phyloP scores from a whole-genome alignment of 371 early-diverging fungal genomes.

The Mucor circinelloides region DNA sequence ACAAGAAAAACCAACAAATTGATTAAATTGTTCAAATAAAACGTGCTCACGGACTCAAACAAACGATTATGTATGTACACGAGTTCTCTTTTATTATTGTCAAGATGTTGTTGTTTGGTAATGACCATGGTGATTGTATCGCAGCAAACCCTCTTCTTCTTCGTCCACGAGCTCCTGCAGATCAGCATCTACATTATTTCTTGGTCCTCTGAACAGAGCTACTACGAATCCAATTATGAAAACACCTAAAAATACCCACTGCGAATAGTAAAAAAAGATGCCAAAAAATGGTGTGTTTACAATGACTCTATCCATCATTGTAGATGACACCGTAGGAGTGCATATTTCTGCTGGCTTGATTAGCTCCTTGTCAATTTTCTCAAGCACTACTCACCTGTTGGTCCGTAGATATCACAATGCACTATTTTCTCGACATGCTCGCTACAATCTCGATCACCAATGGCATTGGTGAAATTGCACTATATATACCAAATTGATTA shows the following conservation, averaged over 20 bases:
- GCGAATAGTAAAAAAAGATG: slow-evolving; percentile 54
- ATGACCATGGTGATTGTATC: slow-evolving; percentile 3
- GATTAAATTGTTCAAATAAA: slow-evolving; percentile 8
- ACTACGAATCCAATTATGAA: slow-evolving; percentile 43
- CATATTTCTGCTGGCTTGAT: slow-evolving; percentile 41
- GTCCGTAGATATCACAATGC: slow-evolving; percentile 59
- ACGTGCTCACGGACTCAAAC: slow-evolving; percentile 14
- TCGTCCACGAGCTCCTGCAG: slow-evolving; percentile 27
- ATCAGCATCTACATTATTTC: slow-evolving; percentile 30
- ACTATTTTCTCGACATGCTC: slow-evolving; percentile 51
- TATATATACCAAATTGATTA: slow-evolving; percentile 25
- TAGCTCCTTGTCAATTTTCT: background rate
- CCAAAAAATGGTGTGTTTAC: slow-evolving; percentile 60
- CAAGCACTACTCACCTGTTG: slow-evolving; percentile 32
- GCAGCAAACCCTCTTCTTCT: slow-evolving; percentile 28
- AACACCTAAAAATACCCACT: slow-evolving; percentile 56
- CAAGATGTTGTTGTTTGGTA: slow-evolving; percentile 8
- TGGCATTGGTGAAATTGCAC: slow-evolving; percentile 53
- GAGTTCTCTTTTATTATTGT: background rate
- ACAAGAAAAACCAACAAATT: background rate
- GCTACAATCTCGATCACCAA: slow-evolving; percentile 41
- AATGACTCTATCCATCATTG: slow-evolving; percentile 50
- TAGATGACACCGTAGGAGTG: slow-evolving; percentile 62
- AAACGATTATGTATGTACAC: slow-evolving; percentile 2
- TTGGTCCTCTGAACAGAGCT: slow-evolving; percentile 19